Percentiles rank a stretch among this genome's conserved stretches.
phyloP scores from a whole-genome alignment of 306 rosid species.

The Ziziphus jujuba region DNA sequence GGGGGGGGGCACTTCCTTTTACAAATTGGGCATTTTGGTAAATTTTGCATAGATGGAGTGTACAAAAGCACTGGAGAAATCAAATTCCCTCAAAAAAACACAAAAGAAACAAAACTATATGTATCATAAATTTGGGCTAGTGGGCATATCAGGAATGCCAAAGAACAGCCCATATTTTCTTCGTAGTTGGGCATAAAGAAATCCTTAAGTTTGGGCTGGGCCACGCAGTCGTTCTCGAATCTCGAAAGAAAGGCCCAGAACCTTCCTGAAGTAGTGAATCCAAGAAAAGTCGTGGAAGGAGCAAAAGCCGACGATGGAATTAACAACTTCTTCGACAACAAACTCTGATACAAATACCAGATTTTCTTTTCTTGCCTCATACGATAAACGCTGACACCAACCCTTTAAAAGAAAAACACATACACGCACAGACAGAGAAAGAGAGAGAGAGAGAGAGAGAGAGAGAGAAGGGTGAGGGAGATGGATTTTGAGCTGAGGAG shows the following conservation, averaged over 20 bases:
- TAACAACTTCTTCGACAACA: not conserved
- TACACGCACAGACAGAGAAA: not conserved
- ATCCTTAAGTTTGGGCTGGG: not conserved
- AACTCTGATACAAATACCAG: not conserved
- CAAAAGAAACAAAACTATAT: no score
- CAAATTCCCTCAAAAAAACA: no score
- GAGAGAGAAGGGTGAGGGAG: slow-evolving; percentile 5
- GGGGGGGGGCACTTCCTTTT: no score
- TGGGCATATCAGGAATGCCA: no score
- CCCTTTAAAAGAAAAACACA: not conserved
- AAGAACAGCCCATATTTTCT: no score
- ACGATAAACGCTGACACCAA: not conserved
- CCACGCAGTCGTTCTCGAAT: no score
- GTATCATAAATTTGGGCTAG: no score
- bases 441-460: slow-evolving; percentile 5
- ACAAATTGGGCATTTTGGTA: no score
- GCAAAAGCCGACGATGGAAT: not conserved
- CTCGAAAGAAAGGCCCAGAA: slow-evolving; percentile 37
- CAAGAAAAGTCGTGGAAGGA: not conserved
- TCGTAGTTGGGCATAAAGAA: not conserved
- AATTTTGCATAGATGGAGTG: no score
- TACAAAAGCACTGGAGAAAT: no score
- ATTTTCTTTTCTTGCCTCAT: not conserved
- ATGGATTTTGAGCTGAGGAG: slow-evolving; percentile 93
- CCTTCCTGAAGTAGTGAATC: slow-evolving; percentile 12